phyloP scores from a whole-genome alignment of 1,284 basidiomycete species.

The Takashimella koratensis region DNA sequence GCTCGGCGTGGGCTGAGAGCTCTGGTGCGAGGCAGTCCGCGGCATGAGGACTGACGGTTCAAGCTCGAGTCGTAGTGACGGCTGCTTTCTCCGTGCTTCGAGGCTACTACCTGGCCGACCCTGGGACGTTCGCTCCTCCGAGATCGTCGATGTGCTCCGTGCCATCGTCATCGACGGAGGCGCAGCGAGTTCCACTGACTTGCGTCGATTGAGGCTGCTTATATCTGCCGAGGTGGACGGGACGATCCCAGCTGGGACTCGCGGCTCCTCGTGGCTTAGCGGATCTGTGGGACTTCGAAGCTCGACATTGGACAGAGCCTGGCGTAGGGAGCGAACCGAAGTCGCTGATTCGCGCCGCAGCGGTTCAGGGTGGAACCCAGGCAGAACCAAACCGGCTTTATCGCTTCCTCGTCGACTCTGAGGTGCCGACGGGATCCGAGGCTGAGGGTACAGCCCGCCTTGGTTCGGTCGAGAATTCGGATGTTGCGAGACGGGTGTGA shows the following conservation, averaged over 20 bases:
- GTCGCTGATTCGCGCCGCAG: conserved; percentile 22
- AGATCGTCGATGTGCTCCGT: neutral
- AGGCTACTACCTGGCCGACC: conserved; percentile 16
- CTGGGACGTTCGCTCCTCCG: neutral
- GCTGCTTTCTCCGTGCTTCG: conserved; percentile 43
- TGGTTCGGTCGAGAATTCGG: conserved; percentile 9
- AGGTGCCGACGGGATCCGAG: conserved; percentile 36
- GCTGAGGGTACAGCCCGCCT: conserved; percentile 14
- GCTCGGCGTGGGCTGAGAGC: neutral
- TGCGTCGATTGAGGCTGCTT: neutral
- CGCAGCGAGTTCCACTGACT: neutral
- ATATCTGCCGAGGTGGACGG: neutral
- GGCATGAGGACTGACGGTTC: conserved; percentile 32
- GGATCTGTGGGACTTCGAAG: conserved; percentile 13
- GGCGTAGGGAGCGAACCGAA: conserved; percentile 24
- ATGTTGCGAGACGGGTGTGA: conserved; percentile 29
- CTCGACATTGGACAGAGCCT: conserved; percentile 31
- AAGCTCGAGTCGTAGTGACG: conserved; percentile 44
- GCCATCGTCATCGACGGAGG: neutral
- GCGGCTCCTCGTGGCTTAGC: neutral
- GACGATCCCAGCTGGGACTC: neutral
- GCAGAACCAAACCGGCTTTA: conserved; percentile 5
- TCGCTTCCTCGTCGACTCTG: conserved; percentile 30
- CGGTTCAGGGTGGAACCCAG: conserved; percentile 23
- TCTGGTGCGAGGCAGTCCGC: conserved; percentile 1